Evolutionary conservation across 2,329 filamentous ascomycete species (phyloP).

Genomic region (Lachnellula occidentalis): DNA sequence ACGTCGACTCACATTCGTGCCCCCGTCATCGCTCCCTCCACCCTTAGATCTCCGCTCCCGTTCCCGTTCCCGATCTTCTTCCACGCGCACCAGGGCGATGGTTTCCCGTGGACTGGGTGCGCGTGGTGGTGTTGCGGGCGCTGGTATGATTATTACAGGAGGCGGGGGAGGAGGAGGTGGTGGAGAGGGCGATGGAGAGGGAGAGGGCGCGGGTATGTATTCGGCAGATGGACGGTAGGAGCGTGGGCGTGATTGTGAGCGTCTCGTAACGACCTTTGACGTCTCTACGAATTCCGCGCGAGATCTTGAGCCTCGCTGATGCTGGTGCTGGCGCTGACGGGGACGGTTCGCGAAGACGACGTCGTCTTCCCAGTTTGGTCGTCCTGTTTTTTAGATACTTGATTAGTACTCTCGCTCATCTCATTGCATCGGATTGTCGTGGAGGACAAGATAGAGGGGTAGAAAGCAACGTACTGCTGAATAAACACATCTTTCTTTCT

Average conservation of each 20-base stretch:
- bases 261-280: no score
- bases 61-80: no score
- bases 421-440: no score
- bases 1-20: neutral
- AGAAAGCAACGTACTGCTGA: conserved; percentile 1
- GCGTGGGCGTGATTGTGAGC: no score
- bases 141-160: neutral
- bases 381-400: neutral
- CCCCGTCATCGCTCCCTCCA: conserved; percentile 15
- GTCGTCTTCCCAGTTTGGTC: conserved; percentile 24
- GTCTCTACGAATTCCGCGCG: neutral
- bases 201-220: conserved; percentile 13
- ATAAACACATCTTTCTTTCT: conserved; percentile 12
- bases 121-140: conserved; percentile 2
- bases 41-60: conserved; percentile 6
- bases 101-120: neutral
- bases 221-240: conserved; percentile 10
- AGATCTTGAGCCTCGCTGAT: neutral
- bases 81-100: neutral
- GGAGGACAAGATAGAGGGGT: neutral
- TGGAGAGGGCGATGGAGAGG: conserved; percentile 6
- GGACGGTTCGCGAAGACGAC: conserved; percentile 18
- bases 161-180: conserved; percentile 3
- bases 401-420: neutral
- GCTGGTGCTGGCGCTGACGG: neutral